phyloP scores from a whole-genome alignment of 2,329 filamentous ascomycete species.

The Verticillium tricorpus region DNA sequence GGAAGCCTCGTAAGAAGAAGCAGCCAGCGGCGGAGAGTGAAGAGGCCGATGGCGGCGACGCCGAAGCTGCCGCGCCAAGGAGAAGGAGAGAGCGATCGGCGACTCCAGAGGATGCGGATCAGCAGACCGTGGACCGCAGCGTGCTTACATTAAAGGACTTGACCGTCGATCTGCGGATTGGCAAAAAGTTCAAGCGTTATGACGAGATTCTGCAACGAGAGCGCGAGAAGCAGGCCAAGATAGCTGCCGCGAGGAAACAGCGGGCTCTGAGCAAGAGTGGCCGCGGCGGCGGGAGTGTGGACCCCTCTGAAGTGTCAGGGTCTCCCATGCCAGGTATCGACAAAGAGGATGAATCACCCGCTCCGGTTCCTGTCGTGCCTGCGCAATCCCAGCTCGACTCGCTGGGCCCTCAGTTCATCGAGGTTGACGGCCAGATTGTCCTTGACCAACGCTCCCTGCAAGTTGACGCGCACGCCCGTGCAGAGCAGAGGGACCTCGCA shows the following conservation, averaged over 20 bases:
- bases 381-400: constrained; percentile 10
- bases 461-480: constrained; percentile 64
- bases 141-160: constrained; percentile 69
- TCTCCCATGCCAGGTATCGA: neutral
- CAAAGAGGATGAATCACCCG: neutral
- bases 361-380: constrained; percentile 2
- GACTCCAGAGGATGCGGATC: constrained; percentile 62
- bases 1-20: constrained; percentile 5
- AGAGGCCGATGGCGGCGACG: constrained; percentile 10
- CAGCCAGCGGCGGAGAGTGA: constrained; percentile 4
- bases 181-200: constrained; percentile 71
- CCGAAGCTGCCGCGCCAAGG: neutral
- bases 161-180: constrained; percentile 63
- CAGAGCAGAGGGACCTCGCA: constrained; percentile 38
- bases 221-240: constrained; percentile 32
- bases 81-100: constrained; percentile 36
- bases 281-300: neutral
- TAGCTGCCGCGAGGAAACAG: constrained; percentile 13
- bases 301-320: neutral
- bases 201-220: constrained; percentile 68
- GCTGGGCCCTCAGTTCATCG: constrained; percentile 51
- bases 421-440: constrained; percentile 70
- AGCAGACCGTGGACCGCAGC: constrained; percentile 58
- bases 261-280: neutral
- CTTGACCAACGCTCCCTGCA: constrained; percentile 63